Evolutionary conservation across 345 rosid species (phyloP).

Genomic region (Salix brachista): DNA sequence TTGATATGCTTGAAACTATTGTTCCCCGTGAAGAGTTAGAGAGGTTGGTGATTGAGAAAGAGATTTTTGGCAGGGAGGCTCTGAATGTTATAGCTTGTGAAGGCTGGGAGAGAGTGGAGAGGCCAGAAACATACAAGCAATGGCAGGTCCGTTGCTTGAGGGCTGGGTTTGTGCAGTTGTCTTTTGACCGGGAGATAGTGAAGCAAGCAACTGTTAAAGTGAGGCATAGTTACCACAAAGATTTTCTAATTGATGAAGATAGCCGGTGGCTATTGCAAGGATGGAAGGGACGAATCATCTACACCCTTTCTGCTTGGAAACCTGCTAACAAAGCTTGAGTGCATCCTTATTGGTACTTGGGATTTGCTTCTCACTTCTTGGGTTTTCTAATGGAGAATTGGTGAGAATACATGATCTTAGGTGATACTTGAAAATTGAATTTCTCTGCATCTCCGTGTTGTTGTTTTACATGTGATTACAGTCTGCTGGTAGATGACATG

Average conservation of each 20-base stretch:
- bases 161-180: conserved; percentile 21
- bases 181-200: conserved; percentile 14
- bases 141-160: conserved; percentile 25
- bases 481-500: too few relatives aligned
- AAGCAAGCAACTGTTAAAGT: conserved; percentile 1
- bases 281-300: conserved; percentile 25
- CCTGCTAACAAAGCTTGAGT: neutral
- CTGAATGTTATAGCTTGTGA: conserved; percentile 26
- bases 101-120: conserved; percentile 20
- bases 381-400: neutral
- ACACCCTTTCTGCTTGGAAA: conserved; percentile 15
- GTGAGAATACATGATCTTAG: neutral
- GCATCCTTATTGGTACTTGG: neutral
- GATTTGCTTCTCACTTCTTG: neutral
- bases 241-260: conserved; percentile 24
- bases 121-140: conserved; percentile 31
- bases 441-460: too few relatives aligned
- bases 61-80: conserved; percentile 17
- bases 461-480: too few relatives aligned
- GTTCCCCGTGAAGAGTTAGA: conserved; percentile 9
- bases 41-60: conserved; percentile 28
- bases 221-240: conserved; percentile 13
- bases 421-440: neutral
- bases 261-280: conserved; percentile 24
- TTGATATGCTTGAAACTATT: conserved; percentile 19